Percentiles rank a stretch among this genome's conserved stretches.
phyloP scores from a whole-genome alignment of 2,329 filamentous ascomycete genomes.

The Monilinia aucupariae region DNA sequence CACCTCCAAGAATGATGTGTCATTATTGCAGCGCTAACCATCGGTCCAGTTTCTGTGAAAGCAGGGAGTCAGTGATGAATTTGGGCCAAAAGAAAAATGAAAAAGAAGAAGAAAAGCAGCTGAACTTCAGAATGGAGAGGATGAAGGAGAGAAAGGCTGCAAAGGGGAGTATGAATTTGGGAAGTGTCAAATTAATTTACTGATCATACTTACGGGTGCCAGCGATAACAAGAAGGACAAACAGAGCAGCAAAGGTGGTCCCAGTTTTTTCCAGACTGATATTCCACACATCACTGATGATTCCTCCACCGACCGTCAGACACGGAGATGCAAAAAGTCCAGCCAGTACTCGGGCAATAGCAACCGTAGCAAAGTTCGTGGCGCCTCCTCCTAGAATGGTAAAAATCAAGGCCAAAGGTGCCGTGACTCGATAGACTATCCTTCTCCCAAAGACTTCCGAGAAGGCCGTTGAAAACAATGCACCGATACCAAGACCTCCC shows the following conservation, averaged over 20 bases:
- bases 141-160: not conserved
- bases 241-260: constrained; percentile 16
- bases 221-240: constrained; percentile 12
- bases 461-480: constrained; percentile 15
- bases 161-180: no score
- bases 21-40: constrained; percentile 16
- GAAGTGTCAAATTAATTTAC: not conserved
- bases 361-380: constrained; percentile 4
- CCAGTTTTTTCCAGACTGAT: constrained; percentile 17
- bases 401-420: constrained; percentile 17
- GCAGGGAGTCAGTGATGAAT: not conserved
- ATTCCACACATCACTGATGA: constrained; percentile 21
- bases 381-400: constrained; percentile 15
- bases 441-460: constrained; percentile 18
- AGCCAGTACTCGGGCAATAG: constrained; percentile 15
- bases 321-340: constrained; percentile 17
- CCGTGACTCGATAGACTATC: constrained; percentile 15
- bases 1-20: constrained; percentile 16
- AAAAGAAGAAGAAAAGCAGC: no score
- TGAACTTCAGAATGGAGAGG: no score
- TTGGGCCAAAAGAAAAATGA: not conserved
- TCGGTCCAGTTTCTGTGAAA: constrained; percentile 10
- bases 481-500: constrained; percentile 18
- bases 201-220: constrained; percentile 7
- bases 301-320: constrained; percentile 14